Evolutionary conservation across 2,329 filamentous ascomycete genomes (phyloP), one percentile per base, ranked within the genome.

Genomic region (Fusarium caatingaense): DNA sequence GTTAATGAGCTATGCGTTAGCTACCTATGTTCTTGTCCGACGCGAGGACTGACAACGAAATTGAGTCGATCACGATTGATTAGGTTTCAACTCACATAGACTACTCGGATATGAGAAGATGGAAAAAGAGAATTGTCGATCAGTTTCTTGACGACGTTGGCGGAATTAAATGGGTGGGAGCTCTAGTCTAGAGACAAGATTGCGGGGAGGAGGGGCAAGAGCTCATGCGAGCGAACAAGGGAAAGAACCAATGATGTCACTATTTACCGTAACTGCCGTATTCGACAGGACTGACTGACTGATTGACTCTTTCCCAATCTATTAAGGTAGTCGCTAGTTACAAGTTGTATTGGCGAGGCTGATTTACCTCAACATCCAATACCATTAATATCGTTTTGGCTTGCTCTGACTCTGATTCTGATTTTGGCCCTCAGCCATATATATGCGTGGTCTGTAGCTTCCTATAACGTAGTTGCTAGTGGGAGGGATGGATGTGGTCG

Each of bases 211-310:
- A 64, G 58, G 58, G 63, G 67, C 46, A 60, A 50, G 30, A 64
- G 65, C 54, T 65, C 15, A 23, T 44, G 41, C 32, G 27, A 15
- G 28, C 21, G 16, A n/a, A 50, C 18, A 20, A 21, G 42, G n/a
- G 37, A 45, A 56, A 41, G 42, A 58, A 47, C 56, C 37, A 68
- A 57, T 70, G 67, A 70, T 68, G 67, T 69, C 67, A 69, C 54
- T 40, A 69, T 60, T 44, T 9, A 57, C n/a, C 20, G 16, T 8
- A 42, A 54, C 20, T 54, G 46, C 44, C 44, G 44, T 30, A 18
- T 37, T 20, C 21, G 49, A 16, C 7, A 25, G 16, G 16, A 21
- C 21, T n/a, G 23, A 40, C 32, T 40, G 48, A 40, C 34, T 48
- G 28, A 28, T 13, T 13, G 28, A 28, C 28, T 28, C 45, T 48